A percentile compares a stretch with the other conserved stretches of the same genome.
Evolutionary conservation across 495 filamentous ascomycete genomes (phyloP).

Genomic region (Glonium stellatum): DNA sequence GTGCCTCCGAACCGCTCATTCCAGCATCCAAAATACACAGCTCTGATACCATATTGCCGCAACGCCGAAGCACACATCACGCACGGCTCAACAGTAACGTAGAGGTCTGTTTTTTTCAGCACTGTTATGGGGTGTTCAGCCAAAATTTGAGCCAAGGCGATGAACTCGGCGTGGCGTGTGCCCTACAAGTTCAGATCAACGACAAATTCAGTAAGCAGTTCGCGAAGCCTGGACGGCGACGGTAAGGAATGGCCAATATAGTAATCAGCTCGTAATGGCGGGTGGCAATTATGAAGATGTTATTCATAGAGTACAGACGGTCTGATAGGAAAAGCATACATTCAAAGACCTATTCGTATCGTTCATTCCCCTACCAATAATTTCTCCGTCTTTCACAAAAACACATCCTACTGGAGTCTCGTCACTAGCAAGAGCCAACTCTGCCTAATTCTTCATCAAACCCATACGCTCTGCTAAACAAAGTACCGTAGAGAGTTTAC

Average conservation of each 20-base stretch:
- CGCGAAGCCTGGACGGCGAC: no score
- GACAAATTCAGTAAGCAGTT: neutral
- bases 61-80: constrained; percentile 97
- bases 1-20: constrained; percentile 97
- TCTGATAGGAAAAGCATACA: constrained; percentile 37
- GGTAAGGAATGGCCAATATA: no score
- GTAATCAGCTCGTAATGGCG: no score
- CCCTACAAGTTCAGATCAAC: constrained; percentile 46
- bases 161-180: constrained; percentile 88
- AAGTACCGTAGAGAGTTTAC: constrained; percentile 18
- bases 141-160: constrained; percentile 66
- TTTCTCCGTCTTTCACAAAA: constrained; percentile 62
- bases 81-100: constrained; percentile 96
- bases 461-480: neutral
- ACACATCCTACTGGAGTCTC: constrained; percentile 98
- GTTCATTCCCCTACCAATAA: constrained; percentile 88
- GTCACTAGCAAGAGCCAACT: constrained; percentile 67
- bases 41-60: constrained; percentile 70
- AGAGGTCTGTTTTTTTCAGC: constrained; percentile 68
- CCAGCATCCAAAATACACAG: constrained; percentile 86
- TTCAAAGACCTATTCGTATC: constrained; percentile 84
- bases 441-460: constrained; percentile 47
- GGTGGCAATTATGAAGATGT: no score
- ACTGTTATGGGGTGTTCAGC: constrained; percentile 49
- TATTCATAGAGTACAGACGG: neutral